These are phyloP conservation scores for Suhomyces faveliae DNA, from an alignment of 805 yeast genomes.

Conservation along the genomic window DNA sequence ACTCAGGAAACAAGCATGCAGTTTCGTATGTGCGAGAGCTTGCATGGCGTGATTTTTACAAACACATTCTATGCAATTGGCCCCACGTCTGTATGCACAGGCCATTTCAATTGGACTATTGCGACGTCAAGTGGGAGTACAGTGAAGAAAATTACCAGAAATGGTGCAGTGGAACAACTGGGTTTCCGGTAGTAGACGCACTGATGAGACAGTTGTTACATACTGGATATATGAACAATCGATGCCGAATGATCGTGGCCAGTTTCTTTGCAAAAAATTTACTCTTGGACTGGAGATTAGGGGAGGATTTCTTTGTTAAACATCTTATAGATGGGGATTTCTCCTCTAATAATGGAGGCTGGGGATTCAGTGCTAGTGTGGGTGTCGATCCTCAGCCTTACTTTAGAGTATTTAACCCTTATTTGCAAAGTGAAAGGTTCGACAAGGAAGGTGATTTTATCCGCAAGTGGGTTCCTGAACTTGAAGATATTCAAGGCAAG, in stretches of 20 bases:
- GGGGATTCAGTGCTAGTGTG: constrained; percentile 54
- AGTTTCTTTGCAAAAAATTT: constrained; percentile 51
- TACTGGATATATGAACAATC: constrained; percentile 55
- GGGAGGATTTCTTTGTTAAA: constrained; percentile 50
- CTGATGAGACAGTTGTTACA: constrained; percentile 50
- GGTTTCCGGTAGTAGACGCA: constrained; percentile 58
- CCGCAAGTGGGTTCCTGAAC: constrained; percentile 50
- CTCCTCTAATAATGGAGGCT: constrained; percentile 55
- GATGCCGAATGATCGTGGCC: constrained; percentile 55
- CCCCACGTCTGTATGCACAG: constrained; percentile 51
- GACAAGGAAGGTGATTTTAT: constrained; percentile 49
- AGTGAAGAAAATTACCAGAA: constrained; percentile 39
- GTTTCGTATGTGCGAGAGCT: constrained; percentile 49
- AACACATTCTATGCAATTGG: constrained; percentile 47
- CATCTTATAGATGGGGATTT: constrained; percentile 52
- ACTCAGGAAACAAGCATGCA: constrained; percentile 21
- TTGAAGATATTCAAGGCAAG: constrained; percentile 27
- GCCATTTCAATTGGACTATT: constrained; percentile 46
- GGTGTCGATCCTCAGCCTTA: constrained; percentile 59
- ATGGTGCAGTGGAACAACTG: constrained; percentile 57
- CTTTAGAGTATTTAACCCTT: constrained; percentile 55
- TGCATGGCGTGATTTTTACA: constrained; percentile 60
- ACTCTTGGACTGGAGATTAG: constrained; percentile 54
- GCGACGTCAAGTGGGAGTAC: constrained; percentile 44
- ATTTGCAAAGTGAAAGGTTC: constrained; percentile 47